phyloP scores from a whole-genome alignment of 805 yeast genomes.

The Candida chauliodis region DNA sequence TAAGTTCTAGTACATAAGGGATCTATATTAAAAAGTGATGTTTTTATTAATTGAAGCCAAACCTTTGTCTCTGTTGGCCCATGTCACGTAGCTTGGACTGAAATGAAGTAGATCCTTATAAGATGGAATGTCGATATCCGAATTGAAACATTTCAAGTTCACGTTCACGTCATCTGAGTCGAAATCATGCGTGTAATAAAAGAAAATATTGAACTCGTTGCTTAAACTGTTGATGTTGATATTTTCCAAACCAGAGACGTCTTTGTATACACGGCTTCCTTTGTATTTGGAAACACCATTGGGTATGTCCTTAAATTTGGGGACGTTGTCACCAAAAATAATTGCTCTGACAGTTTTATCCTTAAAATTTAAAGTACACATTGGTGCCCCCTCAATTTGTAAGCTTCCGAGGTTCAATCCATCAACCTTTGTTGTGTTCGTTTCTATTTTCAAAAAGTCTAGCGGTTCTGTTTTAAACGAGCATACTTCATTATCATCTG shows the following conservation, averaged over 20 bases:
- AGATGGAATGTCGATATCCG: slow-evolving; percentile 72
- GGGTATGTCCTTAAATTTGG: slow-evolving; percentile 25
- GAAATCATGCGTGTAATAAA: slow-evolving; percentile 70
- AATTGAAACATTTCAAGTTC: slow-evolving; percentile 70
- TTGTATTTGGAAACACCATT: slow-evolving; percentile 43
- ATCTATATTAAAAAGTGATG: not conserved
- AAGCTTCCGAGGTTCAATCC: slow-evolving; percentile 66
- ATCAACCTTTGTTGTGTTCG: slow-evolving; percentile 50
- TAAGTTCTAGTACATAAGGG: too few relatives aligned
- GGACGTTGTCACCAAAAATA: slow-evolving; percentile 36
- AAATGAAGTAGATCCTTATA: slow-evolving; percentile 65
- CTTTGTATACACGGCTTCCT: slow-evolving; percentile 49
- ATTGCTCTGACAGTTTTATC: slow-evolving; percentile 49
- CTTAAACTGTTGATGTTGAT: slow-evolving; percentile 61
- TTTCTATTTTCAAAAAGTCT: slow-evolving; percentile 39
- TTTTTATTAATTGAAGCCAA: slow-evolving; percentile 48
- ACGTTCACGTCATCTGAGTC: slow-evolving; percentile 43
- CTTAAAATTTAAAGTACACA: slow-evolving; percentile 56
- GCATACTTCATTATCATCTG: slow-evolving; percentile 53
- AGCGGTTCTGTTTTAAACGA: slow-evolving; percentile 48
- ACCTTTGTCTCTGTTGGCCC: slow-evolving; percentile 67
- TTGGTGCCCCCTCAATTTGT: slow-evolving; percentile 46
- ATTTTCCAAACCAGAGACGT: slow-evolving; percentile 60
- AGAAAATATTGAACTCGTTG: slow-evolving; percentile 56
- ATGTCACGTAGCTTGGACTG: slow-evolving; percentile 60